Base-by-base conservation (phyloP, 2,329 filamentous ascomycete species). In the Alternaria sp. region DNA sequence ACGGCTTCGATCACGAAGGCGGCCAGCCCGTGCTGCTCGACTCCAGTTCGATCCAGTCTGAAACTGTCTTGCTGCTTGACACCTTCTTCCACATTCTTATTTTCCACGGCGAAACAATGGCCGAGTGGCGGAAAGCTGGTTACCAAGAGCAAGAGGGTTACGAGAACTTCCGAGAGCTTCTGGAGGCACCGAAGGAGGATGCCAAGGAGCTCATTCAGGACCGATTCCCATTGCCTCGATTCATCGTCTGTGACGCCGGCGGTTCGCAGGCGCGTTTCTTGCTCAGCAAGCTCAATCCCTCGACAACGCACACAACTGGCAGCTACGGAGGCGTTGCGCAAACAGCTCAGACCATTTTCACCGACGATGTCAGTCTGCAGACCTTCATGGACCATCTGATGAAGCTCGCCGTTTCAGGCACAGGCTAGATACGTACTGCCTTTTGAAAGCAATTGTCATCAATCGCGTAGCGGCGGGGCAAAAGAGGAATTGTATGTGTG, bases 1-100 rank as follows among this genome's bases (percentile, higher is more conserved):
- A 99, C 80, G 96, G 93, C 2, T 94, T 99, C 75, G 94, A 98
- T 69, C 93, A 97, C 73, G 94, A 98, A 62, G 94, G 94, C 26
- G 91, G 92, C 47, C 88, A 94, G 66, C 94, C 95, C 2, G 95
- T 99, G n/a, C 84, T 99, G 24, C 87, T 99, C 36, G 95, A 99
- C 78, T 98, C 94, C 14, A 94, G 93, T 36, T 97, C 93, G 6
- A 99, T 99, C 70, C 94, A 98, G 76, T 91, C 93, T 9, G 92
- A 94, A 22, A 96, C 97, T 61, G 92, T 98, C 62, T 86, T 99
- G 51, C 88, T 99, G 11, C 89, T 99, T 56, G 95, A 99, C 74
- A 98, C 95, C 0, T 99, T 99, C 85, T 99, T 99, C 87, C 95
- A 99, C 79, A 99, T 99, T 63, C 88, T 99, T 56, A 99, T 99